Conservation (phyloP, 306 rosid genomes). For the Trifolium repens region DNA sequence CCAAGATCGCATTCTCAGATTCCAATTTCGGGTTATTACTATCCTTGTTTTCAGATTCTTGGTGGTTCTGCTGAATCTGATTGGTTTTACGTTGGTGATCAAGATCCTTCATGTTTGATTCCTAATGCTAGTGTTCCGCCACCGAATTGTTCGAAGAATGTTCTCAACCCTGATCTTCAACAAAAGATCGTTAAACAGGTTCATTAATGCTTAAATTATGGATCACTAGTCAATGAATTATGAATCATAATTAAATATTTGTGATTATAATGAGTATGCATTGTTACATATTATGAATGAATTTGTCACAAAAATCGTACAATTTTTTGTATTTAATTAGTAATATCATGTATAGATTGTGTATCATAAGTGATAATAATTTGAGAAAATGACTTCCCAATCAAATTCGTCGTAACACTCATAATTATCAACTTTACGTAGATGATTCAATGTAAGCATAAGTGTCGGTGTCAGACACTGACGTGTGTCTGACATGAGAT, state of each 20-base stretch:
- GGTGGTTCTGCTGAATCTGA: conserved; percentile 72
- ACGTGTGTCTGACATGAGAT: no score
- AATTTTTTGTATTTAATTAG: background rate
- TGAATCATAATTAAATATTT: no score
- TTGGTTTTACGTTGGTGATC: conserved; percentile 80
- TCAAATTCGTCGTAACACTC: no score
- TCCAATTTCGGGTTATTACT: conserved; percentile 74
- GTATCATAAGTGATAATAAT: no score
- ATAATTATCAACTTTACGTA: no score
- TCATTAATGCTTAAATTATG: background rate
- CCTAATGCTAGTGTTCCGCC: conserved; percentile 44
- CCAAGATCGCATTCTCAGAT: conserved; percentile 77
- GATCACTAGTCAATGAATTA: background rate
- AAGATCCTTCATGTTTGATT: conserved; percentile 66
- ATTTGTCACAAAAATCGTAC: background rate
- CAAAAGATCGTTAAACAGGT: conserved; percentile 89
- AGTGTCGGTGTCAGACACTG: no score
- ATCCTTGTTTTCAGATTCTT: conserved; percentile 76
- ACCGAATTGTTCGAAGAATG: conserved; percentile 60
- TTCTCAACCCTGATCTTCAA: conserved; percentile 70
- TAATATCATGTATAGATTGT: no score
- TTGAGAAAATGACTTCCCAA: no score
- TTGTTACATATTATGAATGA: no score
- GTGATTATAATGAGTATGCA: no score
- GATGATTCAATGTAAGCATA: no score